phyloP scores from a whole-genome alignment of 2,329 filamentous ascomycete species.

The Periconia digitata region DNA sequence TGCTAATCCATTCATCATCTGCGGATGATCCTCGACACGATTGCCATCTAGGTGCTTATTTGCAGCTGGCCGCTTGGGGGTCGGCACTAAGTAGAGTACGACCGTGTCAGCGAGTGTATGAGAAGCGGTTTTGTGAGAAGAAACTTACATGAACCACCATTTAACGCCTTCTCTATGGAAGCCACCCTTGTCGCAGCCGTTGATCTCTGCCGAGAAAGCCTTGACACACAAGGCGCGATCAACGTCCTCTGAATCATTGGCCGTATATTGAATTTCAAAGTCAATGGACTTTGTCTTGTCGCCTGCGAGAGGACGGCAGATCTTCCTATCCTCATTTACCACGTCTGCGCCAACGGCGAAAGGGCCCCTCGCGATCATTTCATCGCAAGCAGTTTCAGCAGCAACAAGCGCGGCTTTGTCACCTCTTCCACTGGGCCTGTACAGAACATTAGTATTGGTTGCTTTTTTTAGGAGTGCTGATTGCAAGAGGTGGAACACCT shows the following conservation, averaged over 20 bases:
- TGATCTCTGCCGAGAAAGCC: not conserved
- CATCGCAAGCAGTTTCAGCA: not conserved
- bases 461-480: not conserved
- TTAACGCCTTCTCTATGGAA: not conserved
- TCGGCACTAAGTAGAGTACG: not conserved
- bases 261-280: not conserved
- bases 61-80: not conserved
- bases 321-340: not conserved
- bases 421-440: not conserved
- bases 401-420: not conserved
- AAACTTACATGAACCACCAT: not conserved
- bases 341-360: not conserved
- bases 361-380: not conserved
- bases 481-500: not conserved
- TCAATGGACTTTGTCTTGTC: not conserved
- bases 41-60: not conserved
- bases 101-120: not conserved
- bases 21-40: not conserved
- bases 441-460: not conserved
- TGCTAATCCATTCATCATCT: not conserved
- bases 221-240: not conserved
- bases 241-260: not conserved
- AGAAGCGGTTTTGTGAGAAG: not conserved
- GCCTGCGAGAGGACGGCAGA: not conserved
- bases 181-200: not conserved